Evolutionary conservation across 2,329 filamentous ascomycete genomes (phyloP).

Genomic region (Zymoseptoria brevis): DNA sequence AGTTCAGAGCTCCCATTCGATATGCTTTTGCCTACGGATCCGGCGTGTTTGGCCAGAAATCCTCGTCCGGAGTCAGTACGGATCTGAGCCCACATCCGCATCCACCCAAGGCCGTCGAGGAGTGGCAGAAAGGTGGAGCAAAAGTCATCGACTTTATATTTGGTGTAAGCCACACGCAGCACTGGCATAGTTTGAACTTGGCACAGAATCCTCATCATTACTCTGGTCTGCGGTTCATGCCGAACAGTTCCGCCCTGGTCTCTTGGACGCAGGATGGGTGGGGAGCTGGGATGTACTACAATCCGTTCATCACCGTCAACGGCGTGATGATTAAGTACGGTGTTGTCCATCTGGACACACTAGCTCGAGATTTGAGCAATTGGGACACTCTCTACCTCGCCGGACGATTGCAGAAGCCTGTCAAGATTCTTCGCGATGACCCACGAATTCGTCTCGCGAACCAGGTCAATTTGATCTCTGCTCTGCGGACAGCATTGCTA

Average conservation of each 20-base stretch:
- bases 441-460: conserved; percentile 87
- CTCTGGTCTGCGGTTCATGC: conserved; percentile 68
- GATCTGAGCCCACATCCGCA: conserved; percentile 68
- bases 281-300: conserved; percentile 95
- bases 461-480: conserved; percentile 89
- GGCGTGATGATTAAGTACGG: conserved; percentile 97
- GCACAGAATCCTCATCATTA: conserved; percentile 86
- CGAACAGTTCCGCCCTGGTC: conserved; percentile 67
- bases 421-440: conserved; percentile 94
- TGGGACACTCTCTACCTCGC: conserved; percentile 98
- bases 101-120: conserved; percentile 69
- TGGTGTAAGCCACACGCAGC: conserved; percentile 85
- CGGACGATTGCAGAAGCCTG: conserved; percentile 89
- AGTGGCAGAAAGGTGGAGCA: conserved; percentile 76
- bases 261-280: conserved; percentile 77
- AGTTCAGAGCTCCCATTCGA: conserved; percentile 85
- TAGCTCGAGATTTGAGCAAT: conserved; percentile 75
- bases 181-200: conserved; percentile 94
- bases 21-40: conserved; percentile 98
- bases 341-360: conserved; percentile 85
- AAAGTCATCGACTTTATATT: conserved; percentile 99
- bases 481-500: conserved; percentile 79
- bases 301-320: conserved; percentile 89
- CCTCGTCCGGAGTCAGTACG: conserved; percentile 33
- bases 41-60: conserved; percentile 80